Evolutionary conservation across 2,329 filamentous ascomycete species (phyloP).

Genomic region (Colletotrichum incanum): DNA sequence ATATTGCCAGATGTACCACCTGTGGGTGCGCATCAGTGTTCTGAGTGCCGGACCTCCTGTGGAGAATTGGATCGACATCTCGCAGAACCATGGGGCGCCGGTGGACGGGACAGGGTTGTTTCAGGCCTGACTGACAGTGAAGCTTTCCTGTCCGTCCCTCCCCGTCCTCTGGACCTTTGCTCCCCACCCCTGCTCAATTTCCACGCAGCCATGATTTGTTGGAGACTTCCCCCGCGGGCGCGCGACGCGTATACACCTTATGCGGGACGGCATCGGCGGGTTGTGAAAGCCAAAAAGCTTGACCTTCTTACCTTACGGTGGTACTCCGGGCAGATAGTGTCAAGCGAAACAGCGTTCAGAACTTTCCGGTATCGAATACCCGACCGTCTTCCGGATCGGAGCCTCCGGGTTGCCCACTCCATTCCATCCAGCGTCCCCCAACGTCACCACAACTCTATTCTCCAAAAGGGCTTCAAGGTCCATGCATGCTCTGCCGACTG

Average conservation of each 20-base stretch:
- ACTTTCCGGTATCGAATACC: background rate
- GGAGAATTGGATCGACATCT: constrained; percentile 40
- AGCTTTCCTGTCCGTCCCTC: constrained; percentile 24
- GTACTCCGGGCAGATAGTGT: too few species aligned
- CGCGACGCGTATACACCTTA: background rate
- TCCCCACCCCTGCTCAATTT: background rate
- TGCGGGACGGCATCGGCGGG: background rate
- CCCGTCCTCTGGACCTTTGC: constrained; percentile 5
- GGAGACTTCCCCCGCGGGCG: background rate
- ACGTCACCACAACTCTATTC: constrained; percentile 15
- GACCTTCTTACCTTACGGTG: background rate
- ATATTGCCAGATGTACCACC: background rate
- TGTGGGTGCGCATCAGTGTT: constrained; percentile 8
- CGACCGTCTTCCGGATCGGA: background rate
- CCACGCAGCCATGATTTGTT: background rate
- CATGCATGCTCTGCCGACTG: constrained; percentile 32
- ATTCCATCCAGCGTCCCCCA: background rate
- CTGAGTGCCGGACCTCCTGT: constrained; percentile 36
- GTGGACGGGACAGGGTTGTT: constrained; percentile 41
- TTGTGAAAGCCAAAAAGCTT: background rate
- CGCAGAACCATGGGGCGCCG: constrained; percentile 25
- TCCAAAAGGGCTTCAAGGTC: constrained; percentile 9
- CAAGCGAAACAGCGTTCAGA: background rate
- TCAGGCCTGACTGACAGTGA: constrained; percentile 37
- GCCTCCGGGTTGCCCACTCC: constrained; percentile 18